A percentile compares a stretch with the other conserved stretches of the same genome.
phyloP scores from a whole-genome alignment of 163 green algal species.

The Chlorella variabilis region DNA sequence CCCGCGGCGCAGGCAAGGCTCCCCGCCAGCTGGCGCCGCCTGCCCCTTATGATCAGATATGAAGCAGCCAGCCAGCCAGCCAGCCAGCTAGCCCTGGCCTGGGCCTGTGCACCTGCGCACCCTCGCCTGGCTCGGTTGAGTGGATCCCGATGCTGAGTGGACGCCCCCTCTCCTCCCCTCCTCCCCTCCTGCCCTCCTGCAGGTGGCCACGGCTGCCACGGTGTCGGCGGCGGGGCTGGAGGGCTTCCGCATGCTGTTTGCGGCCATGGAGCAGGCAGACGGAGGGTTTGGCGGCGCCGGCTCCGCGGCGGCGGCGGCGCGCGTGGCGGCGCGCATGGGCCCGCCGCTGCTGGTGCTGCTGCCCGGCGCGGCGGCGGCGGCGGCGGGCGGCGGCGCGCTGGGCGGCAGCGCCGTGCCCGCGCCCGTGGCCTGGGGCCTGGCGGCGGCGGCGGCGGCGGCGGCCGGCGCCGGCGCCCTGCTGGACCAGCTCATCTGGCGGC shows the following conservation, averaged over 20 bases:
- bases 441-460: neutral
- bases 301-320: slow-evolving; percentile 38
- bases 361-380: neutral
- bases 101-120: too few species aligned
- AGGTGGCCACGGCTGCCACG: slow-evolving; percentile 82
- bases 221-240: slow-evolving; percentile 80
- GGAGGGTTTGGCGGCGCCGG: neutral
- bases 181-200: neutral
- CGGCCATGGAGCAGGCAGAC: slow-evolving; percentile 59
- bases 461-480: neutral
- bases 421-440: slow-evolving; percentile 13
- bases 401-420: neutral
- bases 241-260: slow-evolving; percentile 76
- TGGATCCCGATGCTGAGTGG: too few species aligned
- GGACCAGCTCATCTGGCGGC: slow-evolving; percentile 1
- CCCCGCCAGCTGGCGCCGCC: too few species aligned
- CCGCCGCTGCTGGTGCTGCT: slow-evolving; percentile 18
- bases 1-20: slow-evolving; percentile 47
- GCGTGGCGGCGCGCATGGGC: slow-evolving; percentile 51
- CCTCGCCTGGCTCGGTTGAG: too few species aligned
- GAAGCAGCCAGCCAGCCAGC: too few species aligned
- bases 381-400: slow-evolving; percentile 54
- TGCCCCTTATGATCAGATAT: too few species aligned
- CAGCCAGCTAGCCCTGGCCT: too few species aligned
- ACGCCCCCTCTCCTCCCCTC: too few species aligned